Conservation (phyloP, 257 asterid genomes). For the Solanum habrochaites region DNA sequence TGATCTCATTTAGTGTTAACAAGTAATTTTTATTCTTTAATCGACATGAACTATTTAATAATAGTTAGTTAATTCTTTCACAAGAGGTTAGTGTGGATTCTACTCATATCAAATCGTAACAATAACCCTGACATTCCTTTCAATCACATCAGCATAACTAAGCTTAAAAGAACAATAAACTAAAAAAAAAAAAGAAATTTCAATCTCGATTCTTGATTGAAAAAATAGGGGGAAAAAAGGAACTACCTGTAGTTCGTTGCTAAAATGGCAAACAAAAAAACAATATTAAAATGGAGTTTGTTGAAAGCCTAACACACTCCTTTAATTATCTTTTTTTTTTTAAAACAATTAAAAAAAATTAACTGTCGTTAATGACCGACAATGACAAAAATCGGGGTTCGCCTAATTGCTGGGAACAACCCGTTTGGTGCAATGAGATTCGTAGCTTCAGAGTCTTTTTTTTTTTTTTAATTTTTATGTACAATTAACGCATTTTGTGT, state of each 20-base stretch:
- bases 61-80: background rate
- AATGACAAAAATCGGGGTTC: background rate
- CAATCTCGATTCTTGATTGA: background rate
- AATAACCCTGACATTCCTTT: too few species aligned
- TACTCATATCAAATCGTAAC: background rate
- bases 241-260: background rate
- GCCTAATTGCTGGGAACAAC: background rate
- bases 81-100: too few species aligned
- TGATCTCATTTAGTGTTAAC: too few species aligned
- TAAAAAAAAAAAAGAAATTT: too few species aligned
- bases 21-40: too few species aligned
- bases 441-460: background rate
- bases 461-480: too few species aligned
- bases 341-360: too few species aligned
- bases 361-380: background rate
- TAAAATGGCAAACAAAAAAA: background rate
- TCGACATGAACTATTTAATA: background rate
- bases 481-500: background rate
- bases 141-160: background rate
- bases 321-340: too few species aligned
- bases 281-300: background rate
- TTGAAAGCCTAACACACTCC: background rate
- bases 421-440: background rate
- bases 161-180: background rate
- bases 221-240: background rate